These are phyloP conservation scores for Fusarium sulawesiense DNA, from an alignment of 2,329 filamentous ascomycete species.

Conservation along the genomic window DNA sequence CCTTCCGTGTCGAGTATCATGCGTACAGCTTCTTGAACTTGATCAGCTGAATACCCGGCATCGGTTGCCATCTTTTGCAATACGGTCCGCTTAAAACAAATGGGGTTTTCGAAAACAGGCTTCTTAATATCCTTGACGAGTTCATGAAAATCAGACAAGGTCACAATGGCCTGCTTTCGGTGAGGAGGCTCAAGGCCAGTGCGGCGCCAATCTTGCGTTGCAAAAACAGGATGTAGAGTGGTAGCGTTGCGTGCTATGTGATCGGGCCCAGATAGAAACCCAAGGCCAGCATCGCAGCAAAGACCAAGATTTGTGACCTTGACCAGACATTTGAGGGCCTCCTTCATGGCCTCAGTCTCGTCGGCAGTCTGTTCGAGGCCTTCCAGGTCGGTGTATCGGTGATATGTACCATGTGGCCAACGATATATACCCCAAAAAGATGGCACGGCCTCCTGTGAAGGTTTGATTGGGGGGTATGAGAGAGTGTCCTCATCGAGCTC, in stretches of 20 bases:
- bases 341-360: conserved; percentile 69
- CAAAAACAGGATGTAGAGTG: conserved; percentile 52
- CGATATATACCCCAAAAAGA: conserved; percentile 74
- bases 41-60: conserved; percentile 49
- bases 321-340: conserved; percentile 67
- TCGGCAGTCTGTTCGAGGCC: conserved; percentile 72
- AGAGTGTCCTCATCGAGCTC: conserved; percentile 69
- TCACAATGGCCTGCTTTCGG: conserved; percentile 30
- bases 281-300: conserved; percentile 74
- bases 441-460: conserved; percentile 63
- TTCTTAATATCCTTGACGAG: conserved; percentile 38
- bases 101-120: conserved; percentile 41
- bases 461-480: conserved; percentile 66
- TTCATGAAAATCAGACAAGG: conserved; percentile 44
- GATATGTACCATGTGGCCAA: conserved; percentile 71
- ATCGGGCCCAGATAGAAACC: conserved; percentile 74
- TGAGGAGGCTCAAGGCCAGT: conserved; percentile 22
- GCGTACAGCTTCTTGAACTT: conserved; percentile 50
- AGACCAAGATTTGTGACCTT: conserved; percentile 72
- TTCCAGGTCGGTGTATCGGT: conserved; percentile 68
- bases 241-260: conserved; percentile 59
- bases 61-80: conserved; percentile 54
- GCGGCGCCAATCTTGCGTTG: conserved; percentile 44
- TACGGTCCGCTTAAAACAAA: conserved; percentile 48
- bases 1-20: conserved; percentile 53